Evolutionary conservation across 441 rosid genomes (phyloP).

Genomic region (Populus hybrid): DNA sequence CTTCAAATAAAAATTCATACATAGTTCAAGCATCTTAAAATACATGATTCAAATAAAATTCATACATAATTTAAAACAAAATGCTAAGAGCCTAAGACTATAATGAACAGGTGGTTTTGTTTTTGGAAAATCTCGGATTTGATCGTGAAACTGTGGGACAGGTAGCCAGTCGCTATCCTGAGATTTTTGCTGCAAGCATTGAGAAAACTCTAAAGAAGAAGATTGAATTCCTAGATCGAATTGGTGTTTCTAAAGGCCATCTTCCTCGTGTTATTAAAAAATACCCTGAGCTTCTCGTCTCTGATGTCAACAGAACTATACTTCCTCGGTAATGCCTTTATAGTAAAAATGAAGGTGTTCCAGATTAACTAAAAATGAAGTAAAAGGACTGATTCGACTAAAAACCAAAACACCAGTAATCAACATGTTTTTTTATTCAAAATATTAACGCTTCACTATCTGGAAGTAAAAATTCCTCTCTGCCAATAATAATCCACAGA

Average conservation of each 20-base stretch:
- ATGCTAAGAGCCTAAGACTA: neutral
- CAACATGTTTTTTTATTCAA: too few relatives aligned
- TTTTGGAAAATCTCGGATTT: conserved; percentile 64
- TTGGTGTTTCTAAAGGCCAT: conserved; percentile 57
- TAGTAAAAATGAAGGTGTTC: too few relatives aligned
- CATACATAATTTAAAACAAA: neutral
- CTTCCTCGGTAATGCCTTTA: conserved; percentile 61
- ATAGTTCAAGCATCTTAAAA: too few relatives aligned
- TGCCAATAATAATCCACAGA: too few relatives aligned
- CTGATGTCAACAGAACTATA: conserved; percentile 51
- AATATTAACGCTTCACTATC: too few relatives aligned
- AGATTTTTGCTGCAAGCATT: conserved; percentile 60
- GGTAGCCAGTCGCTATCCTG: conserved; percentile 74
- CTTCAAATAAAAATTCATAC: too few relatives aligned
- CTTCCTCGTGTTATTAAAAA: conserved; percentile 70
- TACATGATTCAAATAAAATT: too few relatives aligned
- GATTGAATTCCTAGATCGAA: conserved; percentile 48
- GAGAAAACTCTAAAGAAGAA: conserved; percentile 65
- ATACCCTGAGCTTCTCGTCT: conserved; percentile 79
- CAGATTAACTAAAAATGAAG: too few relatives aligned
- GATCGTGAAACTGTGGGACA: conserved; percentile 49
- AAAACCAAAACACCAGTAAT: too few relatives aligned
- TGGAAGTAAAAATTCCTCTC: too few relatives aligned
- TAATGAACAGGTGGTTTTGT: conserved; percentile 50
- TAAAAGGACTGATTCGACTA: too few relatives aligned